These are phyloP conservation scores for Ogataea saltuana DNA, from an alignment of 805 yeast genomes.

Conservation along the genomic window DNA sequence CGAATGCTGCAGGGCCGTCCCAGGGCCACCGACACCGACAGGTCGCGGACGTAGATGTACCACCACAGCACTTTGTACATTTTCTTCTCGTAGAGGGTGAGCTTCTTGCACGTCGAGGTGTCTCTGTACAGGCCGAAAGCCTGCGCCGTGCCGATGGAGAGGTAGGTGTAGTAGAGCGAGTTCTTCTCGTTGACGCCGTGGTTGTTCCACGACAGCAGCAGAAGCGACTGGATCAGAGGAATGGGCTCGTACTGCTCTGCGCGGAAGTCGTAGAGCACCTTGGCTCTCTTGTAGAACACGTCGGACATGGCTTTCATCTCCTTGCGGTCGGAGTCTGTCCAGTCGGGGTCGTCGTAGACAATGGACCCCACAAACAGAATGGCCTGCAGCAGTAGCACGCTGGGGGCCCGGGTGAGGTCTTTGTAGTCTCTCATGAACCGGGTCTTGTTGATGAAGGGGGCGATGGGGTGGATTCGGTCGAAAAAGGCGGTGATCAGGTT, in stretches of 20 bases:
- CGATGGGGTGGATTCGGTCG: conserved; percentile 60
- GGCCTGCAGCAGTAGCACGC: conserved; percentile 58
- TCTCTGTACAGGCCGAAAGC: conserved; percentile 71
- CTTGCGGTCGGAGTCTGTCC: conserved; percentile 49
- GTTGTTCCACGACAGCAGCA: conserved; percentile 72
- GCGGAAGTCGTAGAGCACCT: conserved; percentile 65
- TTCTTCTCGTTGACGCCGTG: conserved; percentile 64
- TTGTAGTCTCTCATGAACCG: conserved; percentile 60
- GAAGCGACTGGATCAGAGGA: conserved; percentile 55
- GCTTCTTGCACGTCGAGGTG: conserved; percentile 4
- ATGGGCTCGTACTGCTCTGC: conserved; percentile 66
- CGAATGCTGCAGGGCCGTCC: conserved; percentile 73
- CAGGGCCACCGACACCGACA: conserved; percentile 44
- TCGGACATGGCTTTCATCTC: conserved; percentile 42
- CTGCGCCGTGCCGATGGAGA: conserved; percentile 69
- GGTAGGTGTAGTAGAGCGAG: conserved; percentile 68
- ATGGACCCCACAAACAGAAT: conserved; percentile 67
- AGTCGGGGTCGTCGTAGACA: conserved; percentile 52
- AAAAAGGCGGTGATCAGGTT: conserved; percentile 63
- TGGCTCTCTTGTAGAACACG: conserved; percentile 41
- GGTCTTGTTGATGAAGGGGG: conserved; percentile 66
- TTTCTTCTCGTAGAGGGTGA: conserved; percentile 22
- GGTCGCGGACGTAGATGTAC: conserved; percentile 19
- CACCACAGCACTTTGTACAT: conserved; percentile 23
- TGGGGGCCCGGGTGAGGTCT: conserved; percentile 59